Base-by-base conservation (phyloP, 441 rosid species). In the Populus hybrid region DNA sequence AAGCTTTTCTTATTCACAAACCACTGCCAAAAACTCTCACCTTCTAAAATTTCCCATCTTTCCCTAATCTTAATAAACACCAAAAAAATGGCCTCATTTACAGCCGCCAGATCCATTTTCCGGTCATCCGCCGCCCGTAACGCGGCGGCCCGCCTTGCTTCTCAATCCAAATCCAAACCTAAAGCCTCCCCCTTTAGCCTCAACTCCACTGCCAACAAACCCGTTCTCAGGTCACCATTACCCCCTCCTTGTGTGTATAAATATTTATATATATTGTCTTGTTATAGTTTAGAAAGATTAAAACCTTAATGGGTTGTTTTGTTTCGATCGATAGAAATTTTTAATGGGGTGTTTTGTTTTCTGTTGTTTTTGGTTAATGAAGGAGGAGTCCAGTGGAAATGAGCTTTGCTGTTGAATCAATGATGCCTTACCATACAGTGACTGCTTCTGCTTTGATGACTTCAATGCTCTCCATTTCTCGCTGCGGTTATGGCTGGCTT, bases 61-160 rank as follows among this genome's bases (percentile, higher is more conserved):
- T 71, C 64, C 20, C 31, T 59, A 33, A 11, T 20, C 31, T 4
- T 23, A 1, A n/a, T 20, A 26, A 36, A 2, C 50, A 11, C 11
- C n/a, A 33, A 72, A 26, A 33, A 74, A 77, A 93, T 93, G 98
- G 87, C 98, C 78, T 66, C 97, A n/a, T 83, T 91, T 61, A 81
- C 86, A 76, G 87, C 86, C 77, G 90, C 88, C 67, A 91, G 97
- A 86, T 90, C 97, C 77, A 67, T 90, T 76, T 75, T 92, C 87
- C 95, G 97, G 56, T 88, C 97, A 45, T 69, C 82, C 81, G 82
- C 92, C 12, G 84, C 81, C 42, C 95, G 95, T 1, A 81, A 42
- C 77, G 89, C 80, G 53, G 90, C 90, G 12, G 77, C 92, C 59
- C 87, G 90, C 61, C 68, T 91, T 74, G 86, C 89, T 35, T 86